Evolutionary conservation across 192 early-diverging fungal genomes (phyloP).

Genomic region (Entophlyctis helioformis): DNA sequence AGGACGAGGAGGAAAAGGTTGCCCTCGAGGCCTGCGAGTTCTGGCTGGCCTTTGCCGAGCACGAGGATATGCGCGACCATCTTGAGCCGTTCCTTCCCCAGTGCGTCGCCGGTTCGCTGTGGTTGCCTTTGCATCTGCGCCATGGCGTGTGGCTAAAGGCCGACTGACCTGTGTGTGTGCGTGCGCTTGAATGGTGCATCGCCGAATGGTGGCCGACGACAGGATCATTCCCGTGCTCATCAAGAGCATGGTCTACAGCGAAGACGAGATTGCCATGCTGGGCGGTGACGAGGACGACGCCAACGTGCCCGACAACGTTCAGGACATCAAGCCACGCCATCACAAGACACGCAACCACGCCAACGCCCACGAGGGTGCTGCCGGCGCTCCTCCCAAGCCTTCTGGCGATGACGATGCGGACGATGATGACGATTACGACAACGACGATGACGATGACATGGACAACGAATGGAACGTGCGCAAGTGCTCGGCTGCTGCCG

Average conservation of each 20-base stretch:
- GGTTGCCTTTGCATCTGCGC: too few species aligned
- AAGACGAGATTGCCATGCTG: slow-evolving; percentile 68
- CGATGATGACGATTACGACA: slow-evolving; percentile 72
- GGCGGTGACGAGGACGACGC: slow-evolving; percentile 71
- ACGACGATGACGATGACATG: slow-evolving; percentile 76
- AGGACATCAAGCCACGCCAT: slow-evolving; percentile 93
- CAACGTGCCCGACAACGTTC: slow-evolving; percentile 69
- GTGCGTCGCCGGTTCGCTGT: background rate
- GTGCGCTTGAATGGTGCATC: too few species aligned
- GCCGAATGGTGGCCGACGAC: too few species aligned
- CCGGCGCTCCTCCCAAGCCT: slow-evolving; percentile 13
- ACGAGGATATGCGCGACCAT: slow-evolving; percentile 59
- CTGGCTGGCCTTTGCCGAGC: slow-evolving; percentile 95
- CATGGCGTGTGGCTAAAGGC: too few species aligned
- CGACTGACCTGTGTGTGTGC: too few species aligned
- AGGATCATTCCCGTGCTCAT: slow-evolving; percentile 86
- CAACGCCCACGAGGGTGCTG: slow-evolving; percentile 38
- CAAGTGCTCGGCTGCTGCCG: slow-evolving; percentile 93
- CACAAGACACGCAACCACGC: slow-evolving; percentile 73
- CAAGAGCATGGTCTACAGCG: slow-evolving; percentile 92
- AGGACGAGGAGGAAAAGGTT: slow-evolving; percentile 64
- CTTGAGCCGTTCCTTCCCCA: slow-evolving; percentile 28
- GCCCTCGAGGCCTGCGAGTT: slow-evolving; percentile 99
- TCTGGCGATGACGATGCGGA: slow-evolving; percentile 34
- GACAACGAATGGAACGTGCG: slow-evolving; percentile 95